Percentiles rank a stretch among this genome's conserved stretches.
phyloP scores from a whole-genome alignment of 1,139 yeast species.

The Pichia sp. region DNA sequence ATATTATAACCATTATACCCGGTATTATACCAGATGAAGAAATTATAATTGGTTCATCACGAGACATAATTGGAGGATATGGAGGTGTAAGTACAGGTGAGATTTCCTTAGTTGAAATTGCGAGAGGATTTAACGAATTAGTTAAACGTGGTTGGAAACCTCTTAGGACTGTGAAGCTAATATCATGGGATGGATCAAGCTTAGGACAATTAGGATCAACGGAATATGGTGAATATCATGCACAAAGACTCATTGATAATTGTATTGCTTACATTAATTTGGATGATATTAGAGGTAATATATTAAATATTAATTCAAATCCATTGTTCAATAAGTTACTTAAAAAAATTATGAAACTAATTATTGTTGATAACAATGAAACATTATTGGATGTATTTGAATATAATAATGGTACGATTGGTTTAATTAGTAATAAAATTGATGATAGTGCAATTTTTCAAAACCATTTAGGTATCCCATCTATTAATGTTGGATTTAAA shows the following conservation, averaged over 20 bases:
- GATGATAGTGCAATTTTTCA: slow-evolving; percentile 43
- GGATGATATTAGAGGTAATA: slow-evolving; percentile 39
- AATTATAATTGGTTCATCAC: slow-evolving; percentile 41
- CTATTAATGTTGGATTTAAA: slow-evolving; percentile 37
- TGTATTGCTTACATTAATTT: slow-evolving; percentile 41
- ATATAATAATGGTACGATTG: slow-evolving; percentile 24
- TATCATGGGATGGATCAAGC: slow-evolving; percentile 48
- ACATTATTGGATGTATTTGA: slow-evolving; percentile 34
- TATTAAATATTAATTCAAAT: slow-evolving; percentile 34
- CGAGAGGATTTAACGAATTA: slow-evolving; percentile 37
- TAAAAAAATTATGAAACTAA: slow-evolving; percentile 31
- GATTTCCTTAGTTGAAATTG: slow-evolving; percentile 39
- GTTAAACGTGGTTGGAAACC: slow-evolving; percentile 48
- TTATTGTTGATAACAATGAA: slow-evolving; percentile 29
- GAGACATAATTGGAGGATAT: slow-evolving; percentile 41
- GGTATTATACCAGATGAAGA: slow-evolving; percentile 44
- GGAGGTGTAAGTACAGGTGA: slow-evolving; percentile 42
- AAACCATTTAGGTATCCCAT: slow-evolving; percentile 45
- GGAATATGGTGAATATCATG: slow-evolving; percentile 40
- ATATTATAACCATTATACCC: slow-evolving; percentile 41
- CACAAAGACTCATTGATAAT: slow-evolving; percentile 28
- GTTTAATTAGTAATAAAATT: slow-evolving; percentile 31
- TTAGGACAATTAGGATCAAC: slow-evolving; percentile 44
- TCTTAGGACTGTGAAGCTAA: slow-evolving; percentile 42
- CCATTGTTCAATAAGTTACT: slow-evolving; percentile 37